Evolutionary conservation across 1,284 basidiomycete genomes (phyloP), one percentile per base, ranked within the genome.

Genomic region (Ceraceosorus bombacis): DNA sequence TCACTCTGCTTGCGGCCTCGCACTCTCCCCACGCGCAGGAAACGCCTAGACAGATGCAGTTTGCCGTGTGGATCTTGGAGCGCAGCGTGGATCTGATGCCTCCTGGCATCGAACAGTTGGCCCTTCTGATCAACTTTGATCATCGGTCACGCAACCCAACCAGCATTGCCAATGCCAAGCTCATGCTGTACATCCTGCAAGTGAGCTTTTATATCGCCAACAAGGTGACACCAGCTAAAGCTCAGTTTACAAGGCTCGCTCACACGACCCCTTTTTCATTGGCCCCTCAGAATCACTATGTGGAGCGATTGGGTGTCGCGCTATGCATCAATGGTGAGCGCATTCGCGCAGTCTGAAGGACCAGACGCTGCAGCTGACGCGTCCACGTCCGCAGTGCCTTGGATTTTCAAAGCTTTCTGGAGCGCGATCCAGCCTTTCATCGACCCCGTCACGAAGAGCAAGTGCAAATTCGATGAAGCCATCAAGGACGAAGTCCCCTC

Each of bases 21-120:
- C 36, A 51, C 54, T 36, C n/a, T n/a, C n/a, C n/a, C n/a, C n/a
- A n/a, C n/a, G n/a, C n/a, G n/a, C 15, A 66, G 38, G 71, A 73
- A 54, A 71, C 74, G 4, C 74, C 74, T 0, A 49, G 69, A 13
- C 79, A 80, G 63, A 80, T 80, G 68, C 70, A 75, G 46, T 78
- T 73, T 50, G 78, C 79, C 40, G 78, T 80, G 4, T 80, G 78
- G 78, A 74, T 76, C 58, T 67, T 80, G 17, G 79, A 80, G 62
- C 64, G 72, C 10, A 68, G 72, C 49, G 75, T 78, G 58, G 78
- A 78, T 61, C 59, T 78, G 54, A 77, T 78, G 77, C 75, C 76
- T 3, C 73, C 74, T 5, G 75, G 73, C 39, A 73, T 78, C 17
- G 78, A 78, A 61, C 70, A 77, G 61, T 63, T 78, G 59, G 66